Evolutionary conservation across 306 rosid genomes (phyloP).

Genomic region (Prunus mongolica): DNA sequence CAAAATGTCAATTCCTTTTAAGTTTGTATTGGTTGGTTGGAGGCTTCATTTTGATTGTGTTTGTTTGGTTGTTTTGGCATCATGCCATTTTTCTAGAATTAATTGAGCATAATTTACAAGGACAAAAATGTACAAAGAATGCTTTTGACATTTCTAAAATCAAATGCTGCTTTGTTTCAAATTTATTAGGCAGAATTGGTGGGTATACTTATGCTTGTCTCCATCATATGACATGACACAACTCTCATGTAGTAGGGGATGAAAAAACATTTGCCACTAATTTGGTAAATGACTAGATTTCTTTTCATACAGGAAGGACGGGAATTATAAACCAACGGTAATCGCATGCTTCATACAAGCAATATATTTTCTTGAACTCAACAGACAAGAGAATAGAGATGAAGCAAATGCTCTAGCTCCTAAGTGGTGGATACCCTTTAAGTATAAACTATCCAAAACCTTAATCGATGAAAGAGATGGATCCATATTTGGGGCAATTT

Average conservation of each 20-base stretch:
- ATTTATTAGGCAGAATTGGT: background rate
- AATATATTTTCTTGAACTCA: constrained; percentile 84
- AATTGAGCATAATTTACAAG: background rate
- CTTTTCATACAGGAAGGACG: constrained; percentile 61
- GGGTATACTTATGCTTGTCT: background rate
- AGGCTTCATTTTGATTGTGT: background rate
- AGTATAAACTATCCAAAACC: constrained; percentile 64
- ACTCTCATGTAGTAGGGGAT: background rate
- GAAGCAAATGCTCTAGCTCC: constrained; percentile 67
- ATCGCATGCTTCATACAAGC: constrained; percentile 92
- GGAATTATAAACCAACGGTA: constrained; percentile 69
- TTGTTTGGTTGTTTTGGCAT: background rate
- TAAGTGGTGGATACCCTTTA: constrained; percentile 97
- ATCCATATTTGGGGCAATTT: constrained; percentile 84
- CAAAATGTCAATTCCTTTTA: constrained; percentile 64
- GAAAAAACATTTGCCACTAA: background rate
- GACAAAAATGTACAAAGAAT: background rate
- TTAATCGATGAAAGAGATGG: constrained; percentile 83
- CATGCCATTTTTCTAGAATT: background rate
- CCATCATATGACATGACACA: background rate
- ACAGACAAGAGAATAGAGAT: constrained; percentile 75
- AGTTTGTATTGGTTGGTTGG: background rate
- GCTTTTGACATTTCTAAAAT: background rate
- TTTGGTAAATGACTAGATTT: background rate
- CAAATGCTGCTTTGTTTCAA: background rate